phyloP scores from a whole-genome alignment of 2,329 filamentous ascomycete species.

The Ophiocordyceps polyrhachis-furcata region DNA sequence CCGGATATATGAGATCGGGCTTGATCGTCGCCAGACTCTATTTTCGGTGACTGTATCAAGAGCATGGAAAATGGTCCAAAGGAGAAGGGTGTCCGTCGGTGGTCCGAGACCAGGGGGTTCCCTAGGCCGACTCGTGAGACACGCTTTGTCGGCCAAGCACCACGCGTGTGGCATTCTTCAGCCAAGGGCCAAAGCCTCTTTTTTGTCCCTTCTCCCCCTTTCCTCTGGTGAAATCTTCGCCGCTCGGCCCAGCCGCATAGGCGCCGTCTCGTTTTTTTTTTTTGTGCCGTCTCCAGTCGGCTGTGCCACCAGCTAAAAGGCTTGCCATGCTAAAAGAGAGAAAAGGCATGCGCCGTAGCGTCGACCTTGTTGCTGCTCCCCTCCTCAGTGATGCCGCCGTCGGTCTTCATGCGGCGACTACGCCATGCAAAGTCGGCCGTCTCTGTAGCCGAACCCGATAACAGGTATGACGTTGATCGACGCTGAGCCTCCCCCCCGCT shows the following conservation, averaged over 20 bases:
- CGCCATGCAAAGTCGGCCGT: not conserved
- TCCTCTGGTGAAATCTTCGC: slow-evolving; percentile 23
- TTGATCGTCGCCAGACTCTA: not conserved
- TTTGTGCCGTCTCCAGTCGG: not conserved
- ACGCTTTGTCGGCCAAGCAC: slow-evolving; percentile 2
- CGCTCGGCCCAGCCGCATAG: slow-evolving; percentile 5
- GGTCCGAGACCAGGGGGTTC: slow-evolving; percentile 2
- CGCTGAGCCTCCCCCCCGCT: not conserved
- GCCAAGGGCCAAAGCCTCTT: slow-evolving; percentile 2
- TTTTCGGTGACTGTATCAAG: not conserved
- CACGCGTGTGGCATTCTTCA: not conserved
- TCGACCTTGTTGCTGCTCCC: not conserved
- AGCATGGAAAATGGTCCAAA: not conserved
- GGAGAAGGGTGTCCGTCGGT: not conserved
- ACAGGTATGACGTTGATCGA: not conserved
- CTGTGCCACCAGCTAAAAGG: not conserved
- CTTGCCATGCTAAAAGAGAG: not conserved
- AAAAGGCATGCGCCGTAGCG: not conserved
- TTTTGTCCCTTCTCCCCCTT: too few species aligned
- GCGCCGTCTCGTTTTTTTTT: not conserved
- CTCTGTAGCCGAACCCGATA: not conserved
- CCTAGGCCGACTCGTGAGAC: slow-evolving; percentile 3
- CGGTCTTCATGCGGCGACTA: not conserved
- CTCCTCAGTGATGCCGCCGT: not conserved
- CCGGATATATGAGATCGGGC: not conserved